Base-by-base conservation (phyloP, 139 green algal genomes). In the Chlorella sorokiniana region DNA sequence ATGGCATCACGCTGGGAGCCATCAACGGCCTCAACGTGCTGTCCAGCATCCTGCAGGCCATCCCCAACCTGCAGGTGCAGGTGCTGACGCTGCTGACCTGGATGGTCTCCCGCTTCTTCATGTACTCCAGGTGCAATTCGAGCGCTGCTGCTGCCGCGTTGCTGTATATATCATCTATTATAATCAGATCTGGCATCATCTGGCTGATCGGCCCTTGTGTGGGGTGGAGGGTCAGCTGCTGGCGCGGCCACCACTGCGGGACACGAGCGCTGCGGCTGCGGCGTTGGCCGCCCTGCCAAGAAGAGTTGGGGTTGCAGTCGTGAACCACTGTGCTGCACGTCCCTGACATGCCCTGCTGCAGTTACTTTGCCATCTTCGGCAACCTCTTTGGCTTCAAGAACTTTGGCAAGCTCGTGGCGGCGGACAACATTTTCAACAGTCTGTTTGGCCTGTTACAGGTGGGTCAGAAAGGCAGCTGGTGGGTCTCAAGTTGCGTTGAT, bases 331-430 rank as follows among this genome's bases (percentile, higher is more conserved):
- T 25, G 31, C 31, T 27, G 31, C 62, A 69, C n/a, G 16, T 37
- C 31, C n/a, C 11, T 11, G 3, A 9, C n/a, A 23, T 1, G 38
- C 23, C 16, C 20, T 51, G 1, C 7, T 54, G 83, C 78, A 88
- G 80, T 44, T 93, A 93, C 65, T 93, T 88, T 82, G 79, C 89
- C 69, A 93, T 93, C 67, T 93, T 93, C 62, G 89, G 89, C 20
- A 87, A 83, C 14, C 78, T 93, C 10, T 93, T 93, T 67, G 89
- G 89, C 4, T 89, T 91, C 70, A 81, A 70, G 20, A 92, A 93
- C 68, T 93, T 93, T 64, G 89, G 89, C 16, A 73, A 76, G 33
- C 85, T 93, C 59, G 87, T 93, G 37, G 89, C 88, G n/a, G 86
- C 91, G 11, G 89, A 93, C 82, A 93, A 93, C 83, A 86, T 82